Evolutionary conservation across 225 moss, liverwort and hornwort species (phyloP).

Genomic region (Polytrichum commune): DNA sequence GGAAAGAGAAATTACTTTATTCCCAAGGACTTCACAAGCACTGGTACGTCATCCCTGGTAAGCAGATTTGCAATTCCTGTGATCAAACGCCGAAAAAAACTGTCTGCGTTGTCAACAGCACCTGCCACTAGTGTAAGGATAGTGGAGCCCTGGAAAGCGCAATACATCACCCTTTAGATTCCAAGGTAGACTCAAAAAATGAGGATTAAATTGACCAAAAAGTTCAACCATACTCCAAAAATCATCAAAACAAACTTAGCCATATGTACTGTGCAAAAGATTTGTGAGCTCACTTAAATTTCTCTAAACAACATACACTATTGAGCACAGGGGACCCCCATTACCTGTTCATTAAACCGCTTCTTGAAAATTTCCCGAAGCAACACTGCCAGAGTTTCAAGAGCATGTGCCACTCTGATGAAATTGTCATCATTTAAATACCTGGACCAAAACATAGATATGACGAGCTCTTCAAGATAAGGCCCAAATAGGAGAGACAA

Average conservation of each 20-base stretch:
- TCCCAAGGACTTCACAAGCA: slow-evolving; percentile 82
- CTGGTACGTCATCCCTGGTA: slow-evolving; percentile 83
- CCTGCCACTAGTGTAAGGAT: slow-evolving; percentile 82
- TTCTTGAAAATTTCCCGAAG: slow-evolving; percentile 90
- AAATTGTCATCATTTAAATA: slow-evolving; percentile 90
- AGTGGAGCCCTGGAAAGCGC: slow-evolving; percentile 65
- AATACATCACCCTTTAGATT: slow-evolving; percentile 21
- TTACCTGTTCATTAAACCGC: slow-evolving; percentile 88
- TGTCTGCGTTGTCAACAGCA: slow-evolving; percentile 78
- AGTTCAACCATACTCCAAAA: too few species aligned
- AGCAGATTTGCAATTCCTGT: slow-evolving; percentile 69
- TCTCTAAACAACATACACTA: too few species aligned
- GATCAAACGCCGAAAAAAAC: slow-evolving; percentile 75
- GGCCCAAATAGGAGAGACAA: too few species aligned
- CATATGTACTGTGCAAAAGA: too few species aligned
- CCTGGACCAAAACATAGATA: slow-evolving; percentile 31
- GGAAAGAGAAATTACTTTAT: slow-evolving; percentile 52
- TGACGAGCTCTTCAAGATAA: too few species aligned
- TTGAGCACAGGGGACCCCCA: background rate
- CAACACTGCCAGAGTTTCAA: slow-evolving; percentile 73
- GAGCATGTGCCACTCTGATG: slow-evolving; percentile 91
- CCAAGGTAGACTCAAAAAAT: background rate
- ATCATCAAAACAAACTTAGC: too few species aligned
- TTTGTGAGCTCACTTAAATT: too few species aligned
- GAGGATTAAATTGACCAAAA: too few species aligned